Conservation (phyloP, 129 eudicot genomes). For the Ambrosia artemisiifolia region DNA sequence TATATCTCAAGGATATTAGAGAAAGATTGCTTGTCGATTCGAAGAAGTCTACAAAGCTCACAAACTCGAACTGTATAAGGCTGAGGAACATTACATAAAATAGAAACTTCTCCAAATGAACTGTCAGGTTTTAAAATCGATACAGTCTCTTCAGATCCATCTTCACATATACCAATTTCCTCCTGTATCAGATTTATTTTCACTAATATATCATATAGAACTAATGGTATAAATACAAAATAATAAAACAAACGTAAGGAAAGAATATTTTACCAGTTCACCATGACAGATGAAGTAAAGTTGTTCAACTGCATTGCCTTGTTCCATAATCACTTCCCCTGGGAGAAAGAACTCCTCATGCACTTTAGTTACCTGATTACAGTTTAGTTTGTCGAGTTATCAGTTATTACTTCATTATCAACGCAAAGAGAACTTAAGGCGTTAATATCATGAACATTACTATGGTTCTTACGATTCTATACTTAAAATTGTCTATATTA, state of each 20-base stretch:
- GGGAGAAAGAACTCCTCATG: constrained; percentile 98
- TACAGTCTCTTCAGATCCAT: constrained; percentile 71
- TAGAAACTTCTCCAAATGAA: constrained; percentile 84
- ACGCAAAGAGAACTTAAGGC: neutral
- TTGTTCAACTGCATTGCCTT: constrained; percentile 90
- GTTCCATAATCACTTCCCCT: constrained; percentile 98
- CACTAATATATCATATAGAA: neutral
- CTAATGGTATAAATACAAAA: neutral
- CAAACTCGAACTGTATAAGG: constrained; percentile 83
- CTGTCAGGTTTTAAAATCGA: constrained; percentile 54
- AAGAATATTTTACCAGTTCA: constrained; percentile 56
- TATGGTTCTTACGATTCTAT: neutral
- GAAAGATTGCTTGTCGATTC: constrained; percentile 88
- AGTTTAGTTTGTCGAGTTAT: constrained; percentile 3
- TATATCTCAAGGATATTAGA: constrained; percentile 84
- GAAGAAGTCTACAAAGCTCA: constrained; percentile 83
- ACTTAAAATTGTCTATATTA: neutral
- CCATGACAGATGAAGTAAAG: constrained; percentile 89
- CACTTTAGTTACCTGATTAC: constrained; percentile 73
- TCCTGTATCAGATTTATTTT: constrained; percentile 46
- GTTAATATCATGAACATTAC: neutral
- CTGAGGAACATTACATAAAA: constrained; percentile 86
- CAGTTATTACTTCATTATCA: neutral
- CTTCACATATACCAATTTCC: constrained; percentile 66
- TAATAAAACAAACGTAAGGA: neutral